Evolutionary conservation across 305 asterid genomes (phyloP), one percentile per base, ranked within the genome.

Genomic region (Striga hermonthica): DNA sequence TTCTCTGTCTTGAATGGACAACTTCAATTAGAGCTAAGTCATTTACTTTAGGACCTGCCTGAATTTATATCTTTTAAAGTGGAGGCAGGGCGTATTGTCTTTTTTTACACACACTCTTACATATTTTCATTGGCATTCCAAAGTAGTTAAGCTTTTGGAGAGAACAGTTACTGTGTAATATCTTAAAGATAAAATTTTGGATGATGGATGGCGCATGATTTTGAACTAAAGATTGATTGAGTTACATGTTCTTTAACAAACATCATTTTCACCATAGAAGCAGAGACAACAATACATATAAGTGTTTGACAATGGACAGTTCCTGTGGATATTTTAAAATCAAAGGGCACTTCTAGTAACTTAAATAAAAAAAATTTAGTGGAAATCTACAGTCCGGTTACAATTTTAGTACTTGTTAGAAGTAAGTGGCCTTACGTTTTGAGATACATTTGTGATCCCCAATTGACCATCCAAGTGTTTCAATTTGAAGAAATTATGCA

Each of bases 121-220:
- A 39, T 8, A 28, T 49, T 68, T 6, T 37, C 35, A 28, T 35
- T 52, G 12, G 28, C 4, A 16, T 68, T 57, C 59, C 59, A 58
- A 49, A 68, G 11, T 60, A n/a, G 36, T 54, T 52, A 58, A 58
- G 67, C 64, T 40, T 69, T 34, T 53, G 16, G 10, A 72, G 16
- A 37, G n/a, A n/a, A n/a, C n/a, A n/a, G n/a, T n/a, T 11, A 35
- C 36, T 34, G 31, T 22, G 1, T 22, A 22, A 22, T 22, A 22
- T 2, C 31, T 22, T 22, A 22, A 22, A 22, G 31, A 22, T 22
- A 22, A 22, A 22, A 22, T 22, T 22, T 22, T 2, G 31, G 2
- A 22, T 1, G 31, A 22, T 22, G 31, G 31, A 22, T 22, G 31
- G 31, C 31, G 31, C 31, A 22, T 22, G 31, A 22, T 22, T 22